Evolutionary conservation across 768 basidiomycete species (phyloP), one percentile per base, ranked within the genome.

Genomic region (Cystoderma amianthinum): DNA sequence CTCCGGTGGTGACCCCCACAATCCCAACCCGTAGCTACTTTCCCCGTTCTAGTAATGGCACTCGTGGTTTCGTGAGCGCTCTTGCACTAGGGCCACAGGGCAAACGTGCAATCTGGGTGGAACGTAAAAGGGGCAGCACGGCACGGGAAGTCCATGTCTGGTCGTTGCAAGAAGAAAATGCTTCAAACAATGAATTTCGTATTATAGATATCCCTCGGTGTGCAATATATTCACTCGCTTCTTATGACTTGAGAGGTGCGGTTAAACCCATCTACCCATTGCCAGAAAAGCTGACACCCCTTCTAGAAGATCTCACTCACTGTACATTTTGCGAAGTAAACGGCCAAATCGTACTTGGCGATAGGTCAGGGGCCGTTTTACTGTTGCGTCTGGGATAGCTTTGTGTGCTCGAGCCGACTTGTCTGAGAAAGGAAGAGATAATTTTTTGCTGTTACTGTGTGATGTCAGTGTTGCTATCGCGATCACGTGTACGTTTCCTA

Each of bases 71-170:
- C 44, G 62, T 79, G 22, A 74, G 71, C 33, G 50, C 78, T 2
- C 68, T 68, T 47, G 55, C 59, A 2, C 49, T 80, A 2, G 77
- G 78, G 4, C 55, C 64, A 0, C 65, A 72, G 44, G 75, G 71
- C 0, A 68, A 61, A 38, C 65, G 78, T 2, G 78, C 74, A 3
- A 57, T 77, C 3, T 81, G 79, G 78, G 57, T 79, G 4, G 74
- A 78, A 54, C 64, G 77, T 13, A 62, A 60, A 48, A 55, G 68
- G 21, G 59, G 63, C 11, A 69, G 60, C 38, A 66, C 65, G 12
- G 39, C 55, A n/a, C 51, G 73, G 23, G 64, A 71, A 30, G 62
- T 78, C 2, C 60, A 71, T 22, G 68, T 71, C 1, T 76, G 75
- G 68, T 28, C 23, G 16, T 44, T 43, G 24, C 45, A 36, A 25